A percentile compares a stretch with the other conserved stretches of the same genome.
Conservation (phyloP, 352 stramenopile genomes). For the Phytophthora cryptogea region DNA sequence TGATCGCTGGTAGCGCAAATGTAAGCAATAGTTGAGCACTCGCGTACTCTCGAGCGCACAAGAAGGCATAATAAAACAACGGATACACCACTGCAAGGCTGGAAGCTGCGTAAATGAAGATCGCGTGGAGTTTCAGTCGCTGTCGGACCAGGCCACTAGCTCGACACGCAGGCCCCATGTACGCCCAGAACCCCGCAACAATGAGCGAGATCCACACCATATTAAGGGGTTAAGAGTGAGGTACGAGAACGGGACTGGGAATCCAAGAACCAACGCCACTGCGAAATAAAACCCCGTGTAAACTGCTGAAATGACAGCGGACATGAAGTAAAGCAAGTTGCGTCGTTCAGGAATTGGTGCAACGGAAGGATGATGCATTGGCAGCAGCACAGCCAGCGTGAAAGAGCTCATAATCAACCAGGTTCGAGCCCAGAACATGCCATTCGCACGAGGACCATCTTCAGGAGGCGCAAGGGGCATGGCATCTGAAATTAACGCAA, state of each 20-base stretch:
- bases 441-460: conserved; percentile 16
- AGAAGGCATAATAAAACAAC: conserved; percentile 29
- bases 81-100: conserved; percentile 25
- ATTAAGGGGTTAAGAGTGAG: conserved; percentile 24
- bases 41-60: conserved; percentile 9
- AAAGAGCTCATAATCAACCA: conserved; percentile 23
- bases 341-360: conserved; percentile 12
- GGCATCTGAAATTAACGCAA: conserved; percentile 15
- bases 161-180: conserved; percentile 17
- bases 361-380: conserved; percentile 16
- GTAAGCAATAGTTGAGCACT: conserved; percentile 26
- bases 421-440: conserved; percentile 17
- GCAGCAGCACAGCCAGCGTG: conserved; percentile 15
- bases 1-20: conserved; percentile 23
- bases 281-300: conserved; percentile 18
- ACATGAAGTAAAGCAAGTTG: conserved; percentile 9
- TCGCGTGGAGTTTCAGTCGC: conserved; percentile 17
- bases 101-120: conserved; percentile 23
- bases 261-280: conserved; percentile 16
- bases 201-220: conserved; percentile 26
- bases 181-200: conserved; percentile 9
- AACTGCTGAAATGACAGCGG: conserved; percentile 3
- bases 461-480: conserved; percentile 18
- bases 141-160: background rate
- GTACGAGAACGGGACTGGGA: conserved; percentile 28